Conservation (phyloP, 2,329 filamentous ascomycete species). For the Colletotrichum limetticola region DNA sequence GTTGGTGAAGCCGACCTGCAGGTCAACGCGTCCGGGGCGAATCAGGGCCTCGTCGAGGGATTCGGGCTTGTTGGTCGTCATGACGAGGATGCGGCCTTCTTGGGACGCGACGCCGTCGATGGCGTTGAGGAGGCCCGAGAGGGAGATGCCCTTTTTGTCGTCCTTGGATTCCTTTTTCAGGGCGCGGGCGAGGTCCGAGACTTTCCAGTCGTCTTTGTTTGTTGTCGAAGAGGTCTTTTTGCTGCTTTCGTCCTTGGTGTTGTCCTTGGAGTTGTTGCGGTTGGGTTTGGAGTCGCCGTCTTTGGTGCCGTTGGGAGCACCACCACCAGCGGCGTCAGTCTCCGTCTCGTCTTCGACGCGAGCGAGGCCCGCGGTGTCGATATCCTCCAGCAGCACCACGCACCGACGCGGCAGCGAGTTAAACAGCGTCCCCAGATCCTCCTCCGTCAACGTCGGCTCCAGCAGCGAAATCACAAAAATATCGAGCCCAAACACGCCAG, state of each 20-base stretch:
- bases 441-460: conserved; percentile 69
- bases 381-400: conserved; percentile 75
- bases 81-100: conserved; percentile 82
- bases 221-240: conserved; percentile 9
- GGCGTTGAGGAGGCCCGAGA: conserved; percentile 83
- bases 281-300: neutral
- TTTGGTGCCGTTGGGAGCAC: neutral
- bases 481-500: conserved; percentile 73
- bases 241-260: conserved; percentile 36
- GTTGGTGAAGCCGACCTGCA: conserved; percentile 39
- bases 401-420: conserved; percentile 70
- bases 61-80: conserved; percentile 84
- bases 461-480: conserved; percentile 72
- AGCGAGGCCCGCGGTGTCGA: conserved; percentile 72
- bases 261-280: neutral
- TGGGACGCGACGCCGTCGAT: conserved; percentile 85
- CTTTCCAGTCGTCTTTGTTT: conserved; percentile 44
- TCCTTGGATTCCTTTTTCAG: conserved; percentile 50
- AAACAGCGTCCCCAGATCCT: conserved; percentile 69
- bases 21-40: conserved; percentile 61
- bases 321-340: conserved; percentile 30
- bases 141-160: conserved; percentile 69
- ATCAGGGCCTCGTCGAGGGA: conserved; percentile 79
- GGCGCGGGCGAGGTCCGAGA: conserved; percentile 55
- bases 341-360: conserved; percentile 48